phyloP scores from a whole-genome alignment of 345 rosid genomes.

The Citrus reticulata region DNA sequence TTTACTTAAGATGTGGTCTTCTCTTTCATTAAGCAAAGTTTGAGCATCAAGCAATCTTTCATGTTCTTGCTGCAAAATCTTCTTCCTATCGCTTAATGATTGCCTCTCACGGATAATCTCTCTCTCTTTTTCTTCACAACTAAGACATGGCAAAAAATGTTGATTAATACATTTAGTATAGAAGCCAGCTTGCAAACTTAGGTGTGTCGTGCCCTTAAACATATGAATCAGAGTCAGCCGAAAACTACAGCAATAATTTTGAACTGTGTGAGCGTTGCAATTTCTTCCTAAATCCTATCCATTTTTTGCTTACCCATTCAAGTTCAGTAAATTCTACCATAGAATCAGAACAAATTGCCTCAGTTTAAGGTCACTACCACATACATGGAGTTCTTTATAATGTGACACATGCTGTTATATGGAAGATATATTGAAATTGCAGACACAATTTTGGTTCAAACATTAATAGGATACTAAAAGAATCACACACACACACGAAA shows the following conservation, averaged over 20 bases:
- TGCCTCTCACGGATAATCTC: conserved; percentile 63
- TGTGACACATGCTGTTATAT: background rate
- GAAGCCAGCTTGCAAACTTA: background rate
- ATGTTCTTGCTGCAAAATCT: conserved; percentile 72
- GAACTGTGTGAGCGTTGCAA: background rate
- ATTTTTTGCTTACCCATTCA: background rate
- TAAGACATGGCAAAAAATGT: conserved; percentile 17
- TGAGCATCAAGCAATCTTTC: conserved; percentile 75
- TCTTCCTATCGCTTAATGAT: conserved; percentile 67
- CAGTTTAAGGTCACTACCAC: background rate
- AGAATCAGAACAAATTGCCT: background rate
- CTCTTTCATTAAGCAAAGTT: conserved; percentile 74
- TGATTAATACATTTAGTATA: background rate
- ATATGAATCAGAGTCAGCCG: background rate
- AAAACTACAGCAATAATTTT: background rate
- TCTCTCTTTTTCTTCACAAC: conserved; percentile 83
- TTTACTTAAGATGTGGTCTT: conserved; percentile 64
- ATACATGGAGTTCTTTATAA: background rate
- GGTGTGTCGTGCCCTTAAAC: background rate
- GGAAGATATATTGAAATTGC: background rate
- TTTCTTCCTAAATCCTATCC: background rate
- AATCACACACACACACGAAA: background rate
- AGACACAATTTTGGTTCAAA: background rate
- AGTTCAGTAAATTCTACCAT: background rate
- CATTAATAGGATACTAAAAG: background rate